Evolutionary conservation across 73 alveolate species (phyloP).

Genomic region (Stentor coeruleus): DNA sequence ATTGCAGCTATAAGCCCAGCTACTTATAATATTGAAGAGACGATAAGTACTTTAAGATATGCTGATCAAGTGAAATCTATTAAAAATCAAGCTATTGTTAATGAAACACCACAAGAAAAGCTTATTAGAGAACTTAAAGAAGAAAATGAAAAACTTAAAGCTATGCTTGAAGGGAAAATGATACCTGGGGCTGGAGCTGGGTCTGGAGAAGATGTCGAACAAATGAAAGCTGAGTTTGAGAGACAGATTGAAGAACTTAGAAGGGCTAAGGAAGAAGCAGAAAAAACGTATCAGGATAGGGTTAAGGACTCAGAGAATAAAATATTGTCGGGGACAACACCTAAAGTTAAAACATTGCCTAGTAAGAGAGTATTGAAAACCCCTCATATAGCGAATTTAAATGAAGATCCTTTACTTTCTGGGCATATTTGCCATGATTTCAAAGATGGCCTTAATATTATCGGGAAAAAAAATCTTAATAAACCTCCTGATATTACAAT

Average conservation of each 20-base stretch:
- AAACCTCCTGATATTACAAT: constrained; percentile 33
- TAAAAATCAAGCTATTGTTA: constrained; percentile 85
- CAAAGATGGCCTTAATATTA: neutral
- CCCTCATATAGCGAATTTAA: constrained; percentile 75
- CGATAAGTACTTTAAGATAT: constrained; percentile 77
- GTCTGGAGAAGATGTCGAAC: constrained; percentile 28
- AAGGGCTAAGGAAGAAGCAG: constrained; percentile 46
- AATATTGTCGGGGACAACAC: constrained; percentile 57
- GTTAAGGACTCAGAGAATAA: constrained; percentile 46
- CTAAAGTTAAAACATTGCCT: constrained; percentile 61
- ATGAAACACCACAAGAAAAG: constrained; percentile 85
- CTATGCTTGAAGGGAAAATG: constrained; percentile 41
- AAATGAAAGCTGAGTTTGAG: constrained; percentile 30
- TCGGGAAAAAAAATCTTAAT: constrained; percentile 18
- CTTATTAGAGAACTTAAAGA: constrained; percentile 89
- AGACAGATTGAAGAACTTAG: constrained; percentile 22
- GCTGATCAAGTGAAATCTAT: constrained; percentile 90
- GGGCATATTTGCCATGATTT: constrained; percentile 6
- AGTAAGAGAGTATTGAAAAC: constrained; percentile 38
- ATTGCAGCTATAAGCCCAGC: constrained; percentile 86
- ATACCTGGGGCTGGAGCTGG: constrained; percentile 49
- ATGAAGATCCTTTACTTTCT: constrained; percentile 80
- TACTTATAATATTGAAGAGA: constrained; percentile 74
- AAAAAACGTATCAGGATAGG: constrained; percentile 64
- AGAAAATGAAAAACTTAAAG: constrained; percentile 87